Conservation (phyloP, 495 filamentous ascomycete species). For the Penicillium roqueforti region DNA sequence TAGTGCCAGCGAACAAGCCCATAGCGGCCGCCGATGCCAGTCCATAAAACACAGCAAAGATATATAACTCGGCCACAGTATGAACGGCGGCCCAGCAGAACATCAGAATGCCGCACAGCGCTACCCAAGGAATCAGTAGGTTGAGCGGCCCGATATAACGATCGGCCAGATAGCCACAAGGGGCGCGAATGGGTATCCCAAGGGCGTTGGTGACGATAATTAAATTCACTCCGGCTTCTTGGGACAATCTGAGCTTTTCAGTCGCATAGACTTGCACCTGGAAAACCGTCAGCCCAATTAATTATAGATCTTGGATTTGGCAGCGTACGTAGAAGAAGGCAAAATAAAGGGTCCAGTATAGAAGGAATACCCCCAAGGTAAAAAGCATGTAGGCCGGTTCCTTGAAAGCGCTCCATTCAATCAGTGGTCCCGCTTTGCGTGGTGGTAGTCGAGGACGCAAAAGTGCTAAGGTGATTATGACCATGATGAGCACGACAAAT, state of each 20-base stretch:
- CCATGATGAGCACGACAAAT: no score
- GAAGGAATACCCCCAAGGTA: not conserved
- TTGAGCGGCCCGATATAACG: no score
- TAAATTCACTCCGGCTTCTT: not conserved
- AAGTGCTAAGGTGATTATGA: no score
- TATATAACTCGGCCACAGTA: no score
- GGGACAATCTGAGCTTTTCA: not conserved
- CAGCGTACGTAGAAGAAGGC: slow-evolving; percentile 4
- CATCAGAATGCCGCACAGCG: no score
- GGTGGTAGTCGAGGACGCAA: no score
- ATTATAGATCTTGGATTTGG: no score
- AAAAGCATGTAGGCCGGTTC: not conserved
- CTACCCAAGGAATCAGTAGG: no score
- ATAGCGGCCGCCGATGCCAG: not conserved
- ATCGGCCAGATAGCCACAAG: not conserved
- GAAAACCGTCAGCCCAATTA: no score
- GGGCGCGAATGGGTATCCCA: not conserved
- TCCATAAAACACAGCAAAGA: not conserved
- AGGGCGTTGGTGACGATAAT: not conserved
- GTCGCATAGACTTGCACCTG: no score
- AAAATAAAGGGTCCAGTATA: not conserved
- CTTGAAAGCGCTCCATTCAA: not conserved
- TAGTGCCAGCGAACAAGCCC: not conserved
- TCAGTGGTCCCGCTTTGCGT: not conserved
- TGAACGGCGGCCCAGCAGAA: no score